Conservation (phyloP, 345 rosid genomes). For the Eutrema japonicum region DNA sequence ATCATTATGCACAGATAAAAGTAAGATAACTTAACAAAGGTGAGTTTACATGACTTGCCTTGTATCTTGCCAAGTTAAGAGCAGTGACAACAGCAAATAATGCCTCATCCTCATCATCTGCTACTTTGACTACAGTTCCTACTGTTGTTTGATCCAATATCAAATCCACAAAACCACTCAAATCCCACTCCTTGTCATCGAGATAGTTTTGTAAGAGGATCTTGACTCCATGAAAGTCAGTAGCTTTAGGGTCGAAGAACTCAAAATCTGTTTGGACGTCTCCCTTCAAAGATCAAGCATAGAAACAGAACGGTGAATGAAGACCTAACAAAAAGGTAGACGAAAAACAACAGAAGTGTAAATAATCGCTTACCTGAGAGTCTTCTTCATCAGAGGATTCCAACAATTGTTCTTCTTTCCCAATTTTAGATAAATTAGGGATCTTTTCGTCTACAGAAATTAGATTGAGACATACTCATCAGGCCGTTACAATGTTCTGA, state of each 20-base stretch:
- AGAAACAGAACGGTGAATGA: background rate
- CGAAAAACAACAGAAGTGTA: conserved; percentile 8
- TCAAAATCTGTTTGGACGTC: conserved; percentile 87
- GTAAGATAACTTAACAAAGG: background rate
- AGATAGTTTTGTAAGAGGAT: conserved; percentile 67
- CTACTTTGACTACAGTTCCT: conserved; percentile 91
- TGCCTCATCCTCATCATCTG: conserved; percentile 70
- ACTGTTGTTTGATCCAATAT: conserved; percentile 80
- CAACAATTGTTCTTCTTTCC: conserved; percentile 23
- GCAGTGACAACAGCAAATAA: conserved; percentile 66
- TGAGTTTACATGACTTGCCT: conserved; percentile 48
- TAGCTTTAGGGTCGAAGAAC: conserved; percentile 84
- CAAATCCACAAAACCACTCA: conserved; percentile 86
- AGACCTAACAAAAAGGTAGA: background rate
- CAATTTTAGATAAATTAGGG: conserved; percentile 27
- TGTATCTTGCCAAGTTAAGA: conserved; percentile 77
- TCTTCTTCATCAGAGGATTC: conserved; percentile 70
- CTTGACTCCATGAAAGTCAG: conserved; percentile 84
- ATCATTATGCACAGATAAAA: no score
- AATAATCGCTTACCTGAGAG: conserved; percentile 44
- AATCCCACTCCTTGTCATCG: conserved; percentile 79
- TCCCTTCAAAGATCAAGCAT: conserved; percentile 51
- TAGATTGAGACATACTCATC: background rate
- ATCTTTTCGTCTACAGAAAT: conserved; percentile 31
- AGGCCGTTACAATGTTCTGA: conserved; percentile 44